Evolutionary conservation across 805 yeast species (phyloP), one percentile per base, ranked within the genome.

Genomic region (Isabelozyma gotoi): DNA sequence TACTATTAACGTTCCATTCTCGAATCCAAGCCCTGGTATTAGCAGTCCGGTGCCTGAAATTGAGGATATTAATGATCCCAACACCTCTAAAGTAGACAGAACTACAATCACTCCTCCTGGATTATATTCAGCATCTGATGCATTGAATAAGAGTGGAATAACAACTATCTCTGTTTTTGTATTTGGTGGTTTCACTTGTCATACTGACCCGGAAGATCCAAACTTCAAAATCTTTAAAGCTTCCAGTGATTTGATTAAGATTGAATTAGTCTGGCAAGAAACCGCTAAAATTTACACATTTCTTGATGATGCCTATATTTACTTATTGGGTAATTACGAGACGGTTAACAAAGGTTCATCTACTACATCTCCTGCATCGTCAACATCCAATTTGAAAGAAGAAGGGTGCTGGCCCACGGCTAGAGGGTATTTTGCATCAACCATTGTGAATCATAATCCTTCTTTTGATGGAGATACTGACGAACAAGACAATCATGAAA

Each of bases 381-480:
- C 24, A 11, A n/a, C 15, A 29, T 10, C 19, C 33, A 4, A 19
- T 7, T 4, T n/a, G 18, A n/a, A 36, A n/a, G 15, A 7, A 7
- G 15, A 6, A 14, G 20, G 14, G 10, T 36, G 34, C 5, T 53
- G 66, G 59, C 77, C 77, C 0, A 41, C 57, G 2, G 67, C 73
- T 4, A 50, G 77, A 50, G 77, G 76, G 1, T 70, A 52, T 49
- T 68, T 63, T 48, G 76, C 76, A 0, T 55, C 45, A 36, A 44
- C 64, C 2, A 50, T 71, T 36, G 56, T 69, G 3, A 60, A 64
- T 39, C 38, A 57, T 42, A 50, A 44, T 19, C 44, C 40, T 11
- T 39, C 41, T 4, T 47, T 42, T 7, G 59, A 55, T 12, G 56
- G 49, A 7, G 50, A 49, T 19, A 63, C 66, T 43, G 49, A 52